phyloP scores from a whole-genome alignment of 768 basidiomycete species.

The Chalciporus chontae region DNA sequence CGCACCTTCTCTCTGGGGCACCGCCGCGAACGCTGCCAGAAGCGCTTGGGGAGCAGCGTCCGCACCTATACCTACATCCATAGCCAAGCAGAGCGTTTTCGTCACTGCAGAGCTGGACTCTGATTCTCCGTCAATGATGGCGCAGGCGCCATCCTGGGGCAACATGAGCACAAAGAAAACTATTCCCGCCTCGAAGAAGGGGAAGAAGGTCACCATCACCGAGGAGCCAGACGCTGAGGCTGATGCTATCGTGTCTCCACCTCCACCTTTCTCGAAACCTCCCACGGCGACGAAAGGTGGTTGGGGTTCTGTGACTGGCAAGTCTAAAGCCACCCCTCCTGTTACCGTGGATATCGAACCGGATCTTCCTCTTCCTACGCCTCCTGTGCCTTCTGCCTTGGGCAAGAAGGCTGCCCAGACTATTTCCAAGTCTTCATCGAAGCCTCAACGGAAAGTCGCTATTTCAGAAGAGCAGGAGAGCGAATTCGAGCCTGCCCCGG shows the following conservation, averaged over 20 bases:
- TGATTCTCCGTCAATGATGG: neutral
- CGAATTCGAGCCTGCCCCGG: constrained; percentile 9
- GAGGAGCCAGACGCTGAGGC: constrained; percentile 28
- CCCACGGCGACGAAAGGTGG: constrained; percentile 10
- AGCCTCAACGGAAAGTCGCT: constrained; percentile 18
- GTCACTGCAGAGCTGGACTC: constrained; percentile 9
- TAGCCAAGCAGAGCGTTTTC: neutral
- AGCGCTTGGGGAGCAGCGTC: constrained; percentile 8
- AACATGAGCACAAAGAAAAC: constrained; percentile 14
- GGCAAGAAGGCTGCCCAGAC: constrained; percentile 13
- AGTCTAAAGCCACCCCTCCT: constrained; percentile 14
- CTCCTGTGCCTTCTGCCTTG: constrained; percentile 6
- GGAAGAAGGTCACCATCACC: constrained; percentile 24
- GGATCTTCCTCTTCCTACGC: constrained; percentile 4
- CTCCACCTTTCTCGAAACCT: constrained; percentile 10
- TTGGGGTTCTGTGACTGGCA: constrained; percentile 22
- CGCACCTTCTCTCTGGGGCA: constrained; percentile 17
- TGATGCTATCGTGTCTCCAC: constrained; percentile 15
- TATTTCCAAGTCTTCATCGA: neutral
- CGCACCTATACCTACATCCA: constrained; percentile 1
- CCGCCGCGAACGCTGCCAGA: constrained; percentile 11
- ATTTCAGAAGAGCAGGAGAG: constrained; percentile 21
- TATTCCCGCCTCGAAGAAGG: constrained; percentile 12
- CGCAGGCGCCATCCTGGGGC: constrained; percentile 4
- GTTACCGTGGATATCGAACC: constrained; percentile 11